A percentile compares a stretch with the other conserved stretches of the same genome.
Evolutionary conservation across 2,329 filamentous ascomycete genomes (phyloP).

Genomic region (Penicillium concentricum): DNA sequence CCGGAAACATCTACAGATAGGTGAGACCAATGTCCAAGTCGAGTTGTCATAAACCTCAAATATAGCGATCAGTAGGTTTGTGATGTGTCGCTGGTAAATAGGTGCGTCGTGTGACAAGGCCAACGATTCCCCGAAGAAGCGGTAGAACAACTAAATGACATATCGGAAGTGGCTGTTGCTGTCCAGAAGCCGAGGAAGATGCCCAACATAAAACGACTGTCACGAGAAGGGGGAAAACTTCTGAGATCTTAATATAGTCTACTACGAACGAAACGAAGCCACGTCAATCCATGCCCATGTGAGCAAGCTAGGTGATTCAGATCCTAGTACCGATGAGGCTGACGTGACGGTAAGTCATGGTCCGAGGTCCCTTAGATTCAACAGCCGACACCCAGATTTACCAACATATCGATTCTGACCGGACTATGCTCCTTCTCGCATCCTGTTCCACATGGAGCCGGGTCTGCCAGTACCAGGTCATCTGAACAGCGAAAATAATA

Average conservation of each 20-base stretch:
- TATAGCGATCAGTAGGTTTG: slow-evolving; percentile 6
- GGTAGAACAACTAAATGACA: slow-evolving; percentile 9
- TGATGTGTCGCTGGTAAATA: slow-evolving; percentile 22
- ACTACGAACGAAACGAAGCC: slow-evolving; percentile 17
- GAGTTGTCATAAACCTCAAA: neutral
- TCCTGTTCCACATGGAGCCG: slow-evolving; percentile 11
- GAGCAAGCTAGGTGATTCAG: slow-evolving; percentile 7
- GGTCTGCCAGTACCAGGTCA: slow-evolving; percentile 17
- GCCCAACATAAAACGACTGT: neutral
- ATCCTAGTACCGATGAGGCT: slow-evolving; percentile 14
- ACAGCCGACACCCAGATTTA: neutral
- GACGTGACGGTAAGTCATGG: neutral
- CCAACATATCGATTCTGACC: neutral
- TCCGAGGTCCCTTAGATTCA: neutral
- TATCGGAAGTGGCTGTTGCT: neutral
- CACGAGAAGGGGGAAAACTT: slow-evolving; percentile 1
- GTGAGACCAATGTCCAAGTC: neutral
- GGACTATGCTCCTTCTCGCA: slow-evolving; percentile 2
- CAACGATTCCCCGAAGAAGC: slow-evolving; percentile 14
- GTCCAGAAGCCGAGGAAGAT: neutral
- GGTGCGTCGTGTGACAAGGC: slow-evolving; percentile 22
- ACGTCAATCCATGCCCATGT: slow-evolving; percentile 23
- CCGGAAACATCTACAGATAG: neutral
- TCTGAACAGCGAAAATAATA: slow-evolving; percentile 16
- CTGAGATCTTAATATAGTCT: neutral